Evolutionary conservation across 805 yeast species (phyloP), one percentile per base, ranked within the genome.

Genomic region (Starmera pachycereana): DNA sequence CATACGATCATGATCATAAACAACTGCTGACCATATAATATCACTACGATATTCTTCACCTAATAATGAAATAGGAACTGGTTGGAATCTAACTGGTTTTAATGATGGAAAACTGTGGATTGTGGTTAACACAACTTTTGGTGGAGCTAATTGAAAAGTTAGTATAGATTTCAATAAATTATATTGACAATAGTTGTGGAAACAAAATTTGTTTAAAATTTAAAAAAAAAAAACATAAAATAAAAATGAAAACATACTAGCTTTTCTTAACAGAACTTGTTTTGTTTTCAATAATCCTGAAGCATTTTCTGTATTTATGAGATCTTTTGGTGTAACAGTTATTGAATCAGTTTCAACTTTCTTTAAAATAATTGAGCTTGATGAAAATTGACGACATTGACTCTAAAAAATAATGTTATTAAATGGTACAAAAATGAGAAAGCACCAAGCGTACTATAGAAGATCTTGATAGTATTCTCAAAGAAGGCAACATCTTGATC

Each of bases 11-110:
- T 89, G 82, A 67, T 92, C 99, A 68, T 71, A 87, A 3, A 85
- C 83, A 29, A 87, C 96, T 1, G 97, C 96, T 54, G 79, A 77
- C 97, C 97, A 92, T 44, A 92, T 72, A 29, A 89, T 63, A 60
- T 92, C 99, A 61, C 96, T 78, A 63, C 98, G 80, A 43, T 86
- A 59, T 36, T 95, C 95, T 16, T 71, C 68, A 43, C 78, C 79
- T 34, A 92, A 66, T 32, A 88, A 68, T n/a, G 68, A 56, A 4
- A 82, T 59, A 31, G 92, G 83, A 32, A 89, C 78, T 13, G 97
- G 92, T 44, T 83, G 72, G 50, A 84, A 72, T 9, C 76, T 60
- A 39, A 74, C 70, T 29, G 99, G 98, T 60, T 88, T 95, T 43
- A 92, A 69, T 4, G 95, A 81, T 30, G 99, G 98, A 62, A 92